These are phyloP conservation scores for Trifolium pratense DNA, from an alignment of 306 rosid genomes.

Conservation along the genomic window DNA sequence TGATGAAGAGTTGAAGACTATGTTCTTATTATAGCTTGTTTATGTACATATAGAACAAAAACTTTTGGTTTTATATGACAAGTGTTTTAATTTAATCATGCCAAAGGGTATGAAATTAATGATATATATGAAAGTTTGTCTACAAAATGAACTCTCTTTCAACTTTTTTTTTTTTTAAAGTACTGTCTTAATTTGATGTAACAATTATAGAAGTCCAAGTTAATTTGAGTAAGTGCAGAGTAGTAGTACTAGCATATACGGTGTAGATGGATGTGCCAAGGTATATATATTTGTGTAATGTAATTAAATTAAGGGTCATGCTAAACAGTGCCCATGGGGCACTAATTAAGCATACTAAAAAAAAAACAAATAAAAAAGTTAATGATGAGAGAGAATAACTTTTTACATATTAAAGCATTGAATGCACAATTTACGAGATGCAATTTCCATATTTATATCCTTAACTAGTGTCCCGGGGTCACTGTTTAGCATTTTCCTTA, in stretches of 20 bases:
- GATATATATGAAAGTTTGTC: slow-evolving; percentile 20
- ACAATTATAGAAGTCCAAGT: slow-evolving; percentile 1
- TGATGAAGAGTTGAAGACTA: slow-evolving; percentile 24
- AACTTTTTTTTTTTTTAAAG: slow-evolving; percentile 1
- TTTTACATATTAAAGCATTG: too few relatives aligned
- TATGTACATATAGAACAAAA: slow-evolving; percentile 28
- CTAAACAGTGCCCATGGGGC: too few relatives aligned
- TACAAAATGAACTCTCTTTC: slow-evolving; percentile 15
- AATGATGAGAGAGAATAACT: too few relatives aligned
- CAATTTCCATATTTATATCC: too few relatives aligned
- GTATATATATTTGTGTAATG: slow-evolving; percentile 2
- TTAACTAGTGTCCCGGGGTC: too few relatives aligned
- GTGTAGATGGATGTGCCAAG: not conserved
- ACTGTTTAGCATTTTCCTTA: too few relatives aligned
- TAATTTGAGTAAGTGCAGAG: not conserved
- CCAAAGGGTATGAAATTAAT: slow-evolving; percentile 20
- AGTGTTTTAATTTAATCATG: slow-evolving; percentile 7
- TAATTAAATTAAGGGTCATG: not conserved
- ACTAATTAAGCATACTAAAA: too few relatives aligned
- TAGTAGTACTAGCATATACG: not conserved
- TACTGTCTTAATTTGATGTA: slow-evolving; percentile 28
- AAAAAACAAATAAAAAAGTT: too few relatives aligned
- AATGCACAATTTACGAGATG: too few relatives aligned
- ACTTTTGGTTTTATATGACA: not conserved
- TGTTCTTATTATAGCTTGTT: slow-evolving; percentile 19